phyloP scores from a whole-genome alignment of 2,329 filamentous ascomycete species.

The Aspergillus tanneri region DNA sequence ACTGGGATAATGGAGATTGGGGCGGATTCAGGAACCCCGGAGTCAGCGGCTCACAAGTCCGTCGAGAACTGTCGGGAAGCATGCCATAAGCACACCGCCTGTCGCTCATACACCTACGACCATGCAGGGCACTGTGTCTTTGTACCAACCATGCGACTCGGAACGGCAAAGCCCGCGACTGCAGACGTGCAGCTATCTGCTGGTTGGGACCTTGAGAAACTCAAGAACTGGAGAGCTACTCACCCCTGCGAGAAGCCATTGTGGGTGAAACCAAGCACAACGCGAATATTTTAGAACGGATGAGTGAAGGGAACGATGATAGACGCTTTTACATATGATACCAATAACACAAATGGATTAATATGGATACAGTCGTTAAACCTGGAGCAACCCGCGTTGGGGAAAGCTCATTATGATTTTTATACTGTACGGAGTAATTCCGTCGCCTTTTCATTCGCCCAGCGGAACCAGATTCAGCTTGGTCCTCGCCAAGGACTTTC shows the following conservation, averaged over 20 bases:
- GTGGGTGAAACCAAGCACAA: conserved; percentile 30
- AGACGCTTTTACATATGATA: too few species aligned
- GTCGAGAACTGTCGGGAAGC: conserved; percentile 28
- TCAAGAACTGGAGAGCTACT: conserved; percentile 20
- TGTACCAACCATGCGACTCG: conserved; percentile 23
- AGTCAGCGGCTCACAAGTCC: conserved; percentile 28
- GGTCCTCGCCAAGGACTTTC: too few species aligned
- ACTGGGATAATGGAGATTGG: conserved; percentile 40
- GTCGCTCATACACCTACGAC: conserved; percentile 28
- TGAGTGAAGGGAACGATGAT: not conserved
- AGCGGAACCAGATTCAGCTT: too few species aligned
- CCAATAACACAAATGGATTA: too few species aligned
- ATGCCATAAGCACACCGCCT: conserved; percentile 23
- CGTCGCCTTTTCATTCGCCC: too few species aligned
- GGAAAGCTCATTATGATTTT: too few species aligned
- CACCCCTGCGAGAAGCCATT: conserved; percentile 21
- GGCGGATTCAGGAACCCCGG: conserved; percentile 28
- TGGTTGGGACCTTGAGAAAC: conserved; percentile 29
- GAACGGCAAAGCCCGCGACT: conserved; percentile 14
- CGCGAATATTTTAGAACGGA: conserved; percentile 24
- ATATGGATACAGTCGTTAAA: too few species aligned
- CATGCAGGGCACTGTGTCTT: conserved; percentile 23
- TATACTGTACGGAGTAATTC: too few species aligned
- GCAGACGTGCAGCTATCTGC: conserved; percentile 17
- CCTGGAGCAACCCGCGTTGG: too few species aligned